A percentile compares a stretch with the other conserved stretches of the same genome.
Conservation (phyloP, 768 basidiomycete genomes). For the Suillus ampliporus region DNA sequence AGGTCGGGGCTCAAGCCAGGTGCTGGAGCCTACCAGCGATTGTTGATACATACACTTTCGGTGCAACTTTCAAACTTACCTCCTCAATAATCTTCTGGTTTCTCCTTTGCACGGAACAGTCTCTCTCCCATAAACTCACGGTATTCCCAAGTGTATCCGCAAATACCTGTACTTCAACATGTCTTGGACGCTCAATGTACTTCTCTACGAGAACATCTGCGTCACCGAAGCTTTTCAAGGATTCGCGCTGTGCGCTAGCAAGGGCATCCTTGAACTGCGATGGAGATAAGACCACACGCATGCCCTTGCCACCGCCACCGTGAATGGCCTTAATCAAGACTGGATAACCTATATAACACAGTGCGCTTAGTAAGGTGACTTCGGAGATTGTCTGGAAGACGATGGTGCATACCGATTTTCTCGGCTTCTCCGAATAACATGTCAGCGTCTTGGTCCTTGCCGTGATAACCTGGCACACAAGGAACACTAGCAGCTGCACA, state of each 20-base stretch:
- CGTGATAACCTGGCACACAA: slow-evolving; percentile 95
- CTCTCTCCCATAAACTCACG: slow-evolving; percentile 96
- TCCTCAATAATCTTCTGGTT: slow-evolving; percentile 98
- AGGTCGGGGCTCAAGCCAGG: slow-evolving; percentile 84
- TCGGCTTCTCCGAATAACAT: slow-evolving; percentile 72
- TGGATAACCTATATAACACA: slow-evolving; percentile 67
- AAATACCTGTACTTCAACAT: slow-evolving; percentile 95
- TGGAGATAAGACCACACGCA: slow-evolving; percentile 78
- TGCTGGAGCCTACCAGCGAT: slow-evolving; percentile 73
- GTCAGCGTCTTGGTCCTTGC: slow-evolving; percentile 75
- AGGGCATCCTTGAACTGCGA: slow-evolving; percentile 81
- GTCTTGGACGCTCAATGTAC: slow-evolving; percentile 85
- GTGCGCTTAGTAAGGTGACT: background rate
- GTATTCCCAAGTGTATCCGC: slow-evolving; percentile 80
- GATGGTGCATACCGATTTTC: slow-evolving; percentile 59
- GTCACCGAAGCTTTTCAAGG: slow-evolving; percentile 86
- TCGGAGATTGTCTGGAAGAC: background rate
- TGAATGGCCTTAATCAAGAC: slow-evolving; percentile 97
- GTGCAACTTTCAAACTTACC: slow-evolving; percentile 40
- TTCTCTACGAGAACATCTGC: slow-evolving; percentile 88
- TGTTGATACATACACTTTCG: background rate
- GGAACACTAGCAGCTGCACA: slow-evolving; percentile 82
- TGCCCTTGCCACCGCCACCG: slow-evolving; percentile 95
- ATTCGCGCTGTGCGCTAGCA: slow-evolving; percentile 88
- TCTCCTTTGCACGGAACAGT: slow-evolving; percentile 88